A percentile compares a stretch with the other conserved stretches of the same genome.
These are phyloP conservation scores for Solanum lycopersicoides DNA, from an alignment of 257 asterid species.

Conservation along the genomic window DNA sequence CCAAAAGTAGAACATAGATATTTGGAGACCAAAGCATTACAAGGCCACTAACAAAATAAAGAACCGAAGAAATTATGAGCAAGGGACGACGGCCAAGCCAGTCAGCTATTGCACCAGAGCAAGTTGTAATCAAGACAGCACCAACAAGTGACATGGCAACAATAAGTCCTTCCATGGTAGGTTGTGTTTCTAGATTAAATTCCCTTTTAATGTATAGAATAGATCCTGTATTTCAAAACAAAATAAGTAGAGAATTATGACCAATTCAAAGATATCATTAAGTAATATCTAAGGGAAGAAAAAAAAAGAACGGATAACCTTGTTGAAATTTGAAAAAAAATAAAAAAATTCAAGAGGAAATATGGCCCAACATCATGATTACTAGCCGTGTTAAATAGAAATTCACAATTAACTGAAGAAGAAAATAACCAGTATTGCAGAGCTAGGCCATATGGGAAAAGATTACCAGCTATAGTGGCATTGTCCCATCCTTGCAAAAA, in stretches of 20 bases:
- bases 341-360: neutral
- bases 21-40: slow-evolving; percentile 68
- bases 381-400: neutral
- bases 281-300: neutral
- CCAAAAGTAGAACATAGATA: slow-evolving; percentile 41
- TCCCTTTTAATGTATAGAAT: slow-evolving; percentile 44
- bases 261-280: neutral
- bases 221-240: slow-evolving; percentile 24
- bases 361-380: neutral
- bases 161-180: slow-evolving; percentile 50
- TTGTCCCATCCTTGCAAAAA: slow-evolving; percentile 72
- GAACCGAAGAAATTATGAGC: slow-evolving; percentile 39
- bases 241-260: neutral
- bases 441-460: neutral
- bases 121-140: slow-evolving; percentile 41
- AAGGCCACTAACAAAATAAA: slow-evolving; percentile 38
- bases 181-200: slow-evolving; percentile 39
- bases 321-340: neutral
- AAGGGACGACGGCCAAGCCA: slow-evolving; percentile 54
- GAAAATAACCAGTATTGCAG: neutral
- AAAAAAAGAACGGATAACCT: neutral
- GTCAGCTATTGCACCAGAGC: slow-evolving; percentile 47
- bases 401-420: neutral
- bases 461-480: slow-evolving; percentile 54
- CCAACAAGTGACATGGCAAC: slow-evolving; percentile 63